Percentiles rank a stretch among this genome's conserved stretches.
Evolutionary conservation across 2,329 filamentous ascomycete species (phyloP).

Genomic region (Albophoma yamanashiensis): DNA sequence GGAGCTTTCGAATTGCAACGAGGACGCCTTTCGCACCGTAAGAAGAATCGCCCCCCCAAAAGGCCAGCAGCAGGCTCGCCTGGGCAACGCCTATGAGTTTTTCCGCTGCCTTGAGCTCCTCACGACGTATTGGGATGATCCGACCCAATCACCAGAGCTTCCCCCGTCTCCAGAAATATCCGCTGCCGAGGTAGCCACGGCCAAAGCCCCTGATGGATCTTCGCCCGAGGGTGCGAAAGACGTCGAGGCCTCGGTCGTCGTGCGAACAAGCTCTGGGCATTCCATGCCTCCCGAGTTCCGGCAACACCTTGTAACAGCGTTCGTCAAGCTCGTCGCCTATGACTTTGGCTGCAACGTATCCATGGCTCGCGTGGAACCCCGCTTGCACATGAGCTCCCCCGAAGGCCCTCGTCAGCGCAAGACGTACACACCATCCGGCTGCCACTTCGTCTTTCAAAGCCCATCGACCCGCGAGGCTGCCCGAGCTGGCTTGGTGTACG

Average conservation of each 20-base stretch:
- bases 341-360: slow-evolving; percentile 55
- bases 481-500: slow-evolving; percentile 48
- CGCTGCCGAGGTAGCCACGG: slow-evolving; percentile 10
- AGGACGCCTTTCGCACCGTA: slow-evolving; percentile 49
- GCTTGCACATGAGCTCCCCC: slow-evolving; percentile 40
- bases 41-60: slow-evolving; percentile 44
- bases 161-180: slow-evolving; percentile 21
- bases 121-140: slow-evolving; percentile 52
- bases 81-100: slow-evolving; percentile 57
- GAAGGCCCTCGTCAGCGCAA: slow-evolving; percentile 21
- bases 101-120: slow-evolving; percentile 51
- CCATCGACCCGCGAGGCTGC: slow-evolving; percentile 50
- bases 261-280: slow-evolving; percentile 38
- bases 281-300: slow-evolving; percentile 49
- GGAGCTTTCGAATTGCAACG: slow-evolving; percentile 46
- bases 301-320: slow-evolving; percentile 44
- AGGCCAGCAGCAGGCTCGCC: slow-evolving; percentile 40
- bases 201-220: slow-evolving; percentile 1
- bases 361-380: slow-evolving; percentile 45
- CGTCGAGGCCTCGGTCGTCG: slow-evolving; percentile 4
- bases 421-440: slow-evolving; percentile 48
- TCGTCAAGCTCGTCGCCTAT: slow-evolving; percentile 54
- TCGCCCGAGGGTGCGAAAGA: slow-evolving; percentile 3
- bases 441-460: slow-evolving; percentile 49
- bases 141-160: slow-evolving; percentile 26